Conservation (phyloP, 2,329 filamentous ascomycete species). For the Fusarium sublunatum region DNA sequence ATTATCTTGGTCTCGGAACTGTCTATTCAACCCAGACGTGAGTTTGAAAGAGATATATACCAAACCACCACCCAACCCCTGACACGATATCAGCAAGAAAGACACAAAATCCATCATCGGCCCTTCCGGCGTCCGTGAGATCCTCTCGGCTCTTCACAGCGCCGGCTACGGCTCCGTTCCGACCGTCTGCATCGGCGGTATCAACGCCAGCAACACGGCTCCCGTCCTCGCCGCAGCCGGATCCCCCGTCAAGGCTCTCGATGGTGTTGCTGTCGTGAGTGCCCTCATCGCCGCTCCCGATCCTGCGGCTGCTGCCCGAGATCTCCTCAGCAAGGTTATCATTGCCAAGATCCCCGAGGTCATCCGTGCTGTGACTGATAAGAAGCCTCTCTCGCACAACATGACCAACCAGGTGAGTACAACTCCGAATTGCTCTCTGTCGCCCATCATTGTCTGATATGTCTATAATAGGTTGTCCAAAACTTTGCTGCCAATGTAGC, state of each 20-base stretch:
- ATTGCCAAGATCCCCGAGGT: conserved; percentile 64
- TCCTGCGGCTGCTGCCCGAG: conserved; percentile 70
- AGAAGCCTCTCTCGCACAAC: conserved; percentile 85
- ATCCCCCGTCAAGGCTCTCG: conserved; percentile 67
- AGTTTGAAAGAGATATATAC: conserved; percentile 42
- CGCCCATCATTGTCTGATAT: neutral
- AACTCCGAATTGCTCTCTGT: neutral
- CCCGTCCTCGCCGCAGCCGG: conserved; percentile 77
- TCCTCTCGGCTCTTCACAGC: conserved; percentile 66
- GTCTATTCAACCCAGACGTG: conserved; percentile 87
- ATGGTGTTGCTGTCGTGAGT: conserved; percentile 89
- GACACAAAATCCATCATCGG: conserved; percentile 78
- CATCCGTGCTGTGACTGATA: conserved; percentile 69
- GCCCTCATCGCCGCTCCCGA: conserved; percentile 82
- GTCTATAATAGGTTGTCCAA: conserved; percentile 72
- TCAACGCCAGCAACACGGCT: conserved; percentile 81
- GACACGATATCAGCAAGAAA: conserved; percentile 70
- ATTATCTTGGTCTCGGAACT: conserved; percentile 92
- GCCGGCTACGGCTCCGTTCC: conserved; percentile 60
- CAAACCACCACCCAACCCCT: conserved; percentile 2
- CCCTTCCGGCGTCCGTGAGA: conserved; percentile 64
- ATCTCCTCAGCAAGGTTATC: conserved; percentile 60
- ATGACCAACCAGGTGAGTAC: conserved; percentile 85
- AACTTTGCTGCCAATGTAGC: conserved; percentile 95
- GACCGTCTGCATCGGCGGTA: conserved; percentile 88